Base-by-base conservation (phyloP, 2,329 filamentous ascomycete genomes). In the Amesomyces nigricolor region DNA sequence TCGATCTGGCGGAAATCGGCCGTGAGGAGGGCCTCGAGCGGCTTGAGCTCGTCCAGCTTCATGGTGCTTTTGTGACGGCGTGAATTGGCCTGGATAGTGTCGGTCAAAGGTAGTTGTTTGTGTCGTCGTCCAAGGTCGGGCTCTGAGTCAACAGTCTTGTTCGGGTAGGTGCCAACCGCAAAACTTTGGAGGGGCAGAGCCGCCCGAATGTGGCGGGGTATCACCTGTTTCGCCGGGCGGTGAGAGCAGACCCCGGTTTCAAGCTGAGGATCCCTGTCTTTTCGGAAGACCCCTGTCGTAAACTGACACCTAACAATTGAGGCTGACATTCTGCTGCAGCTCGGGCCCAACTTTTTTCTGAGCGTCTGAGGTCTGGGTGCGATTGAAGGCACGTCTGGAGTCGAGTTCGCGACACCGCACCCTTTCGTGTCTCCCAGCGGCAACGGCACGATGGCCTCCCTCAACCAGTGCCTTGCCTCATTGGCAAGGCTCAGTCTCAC, bases 1-100 rank as follows among this genome's bases (percentile, higher is more conserved):
- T 65, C 62, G 47, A 65, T 63, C 16, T 54, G 51, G 39, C 94
- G 95, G 75, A 95, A 94, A 72, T 96, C 89, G 39, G 76, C 78
- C 57, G 73, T 71, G 58, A 84, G 73, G 63, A 75, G 74, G 9
- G 53, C 54, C 58, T 77, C 73, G 48, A 83, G 70, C 54, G 75
- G 70, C 58, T 76, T 71, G 62, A 83, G 73, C 69, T 82, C 79
- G 64, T 80, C 76, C 62, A 72, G 68, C 73, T 82, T 82, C 81
- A 83, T 83, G 53, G 64, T 77, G 62, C 50, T 53, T 43, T 38
- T 29, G 13, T 19, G 17, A 30, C 11, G 26, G n/a, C 19, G 13
- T 16, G 47, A 45, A 35, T 39, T 7, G 26, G 16, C 5, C 13
- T 8, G 37, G 32, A 13, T 11, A 11, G 5, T 17, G 22, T 38